These are phyloP conservation scores for Ophiostoma himal-ulmi DNA, from an alignment of 2,329 filamentous ascomycete species.

Conservation along the genomic window DNA sequence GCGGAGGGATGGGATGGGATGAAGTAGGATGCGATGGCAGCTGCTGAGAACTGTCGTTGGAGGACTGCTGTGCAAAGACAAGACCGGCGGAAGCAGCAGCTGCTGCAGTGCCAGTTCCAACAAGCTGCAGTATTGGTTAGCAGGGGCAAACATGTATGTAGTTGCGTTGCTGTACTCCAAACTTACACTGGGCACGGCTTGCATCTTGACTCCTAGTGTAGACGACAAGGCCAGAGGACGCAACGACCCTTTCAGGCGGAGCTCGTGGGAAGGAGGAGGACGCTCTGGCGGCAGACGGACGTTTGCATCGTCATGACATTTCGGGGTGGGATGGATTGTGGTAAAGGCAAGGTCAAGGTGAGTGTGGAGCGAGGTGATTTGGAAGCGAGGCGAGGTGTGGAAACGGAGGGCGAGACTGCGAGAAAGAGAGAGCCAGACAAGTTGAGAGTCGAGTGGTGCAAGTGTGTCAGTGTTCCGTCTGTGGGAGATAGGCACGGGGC, in stretches of 20 bases:
- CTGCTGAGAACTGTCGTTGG: slow-evolving; percentile 36
- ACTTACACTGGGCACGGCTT: slow-evolving; percentile 45
- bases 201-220: slow-evolving; percentile 33
- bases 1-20: slow-evolving; percentile 21
- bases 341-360: not conserved
- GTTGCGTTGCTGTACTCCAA: not conserved
- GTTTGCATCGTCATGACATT: slow-evolving; percentile 39
- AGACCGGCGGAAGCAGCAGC: slow-evolving; percentile 55
- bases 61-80: slow-evolving; percentile 53
- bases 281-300: slow-evolving; percentile 31
- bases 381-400: not conserved
- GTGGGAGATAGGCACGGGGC: slow-evolving; percentile 10
- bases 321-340: slow-evolving; percentile 16
- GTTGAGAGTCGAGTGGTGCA: slow-evolving; percentile 5
- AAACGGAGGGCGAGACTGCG: not conserved
- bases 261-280: slow-evolving; percentile 32
- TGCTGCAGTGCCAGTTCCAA: slow-evolving; percentile 56
- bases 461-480: not conserved
- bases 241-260: slow-evolving; percentile 31
- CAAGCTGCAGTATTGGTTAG: slow-evolving; percentile 40
- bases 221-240: slow-evolving; percentile 26
- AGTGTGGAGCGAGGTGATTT: not conserved
- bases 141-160: too few relatives aligned
- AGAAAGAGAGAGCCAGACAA: not conserved
- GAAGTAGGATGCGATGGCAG: slow-evolving; percentile 24